Conservation (phyloP, 2,329 filamentous ascomycete species). For the Ascocoryne sarcoides region DNA sequence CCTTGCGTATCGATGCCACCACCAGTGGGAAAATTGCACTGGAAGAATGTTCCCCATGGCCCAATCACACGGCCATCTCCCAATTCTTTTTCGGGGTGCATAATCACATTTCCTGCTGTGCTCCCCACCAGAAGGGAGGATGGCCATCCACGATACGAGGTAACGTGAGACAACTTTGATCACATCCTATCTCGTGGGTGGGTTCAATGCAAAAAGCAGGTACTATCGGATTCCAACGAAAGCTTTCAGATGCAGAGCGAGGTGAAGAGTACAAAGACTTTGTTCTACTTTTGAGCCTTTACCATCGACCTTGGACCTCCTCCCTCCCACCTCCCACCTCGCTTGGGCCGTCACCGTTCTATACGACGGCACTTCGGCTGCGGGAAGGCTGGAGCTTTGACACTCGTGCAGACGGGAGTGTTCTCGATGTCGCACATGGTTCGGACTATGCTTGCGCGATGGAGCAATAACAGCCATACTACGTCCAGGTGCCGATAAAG, state of each 20-base stretch:
- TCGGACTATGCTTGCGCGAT: conserved; percentile 14
- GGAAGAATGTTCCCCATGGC: neutral
- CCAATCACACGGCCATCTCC: neutral
- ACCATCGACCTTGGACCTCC: too few relatives aligned
- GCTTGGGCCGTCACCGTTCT: too few relatives aligned
- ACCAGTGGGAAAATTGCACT: neutral
- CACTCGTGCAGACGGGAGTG: conserved; percentile 18
- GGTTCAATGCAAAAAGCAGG: conserved; percentile 14
- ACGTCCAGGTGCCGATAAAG: neutral
- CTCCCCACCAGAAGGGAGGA: neutral
- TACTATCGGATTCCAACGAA: conserved; percentile 5
- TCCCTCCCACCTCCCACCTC: too few relatives aligned
- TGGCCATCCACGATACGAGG: conserved; percentile 11
- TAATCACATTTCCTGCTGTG: conserved; percentile 4
- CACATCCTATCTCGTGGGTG: conserved; percentile 5
- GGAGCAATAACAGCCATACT: conserved; percentile 4
- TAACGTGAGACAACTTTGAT: conserved; percentile 18
- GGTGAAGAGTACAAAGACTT: neutral
- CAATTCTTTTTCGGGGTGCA: neutral
- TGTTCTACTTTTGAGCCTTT: neutral
- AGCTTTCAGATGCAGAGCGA: conserved; percentile 1
- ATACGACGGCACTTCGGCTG: neutral
- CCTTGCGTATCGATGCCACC: neutral
- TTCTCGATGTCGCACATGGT: conserved; percentile 22
- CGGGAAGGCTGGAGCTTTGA: conserved; percentile 18